Evolutionary conservation across 2,329 filamentous ascomycete genomes (phyloP).

Genomic region (Fusarium musae): DNA sequence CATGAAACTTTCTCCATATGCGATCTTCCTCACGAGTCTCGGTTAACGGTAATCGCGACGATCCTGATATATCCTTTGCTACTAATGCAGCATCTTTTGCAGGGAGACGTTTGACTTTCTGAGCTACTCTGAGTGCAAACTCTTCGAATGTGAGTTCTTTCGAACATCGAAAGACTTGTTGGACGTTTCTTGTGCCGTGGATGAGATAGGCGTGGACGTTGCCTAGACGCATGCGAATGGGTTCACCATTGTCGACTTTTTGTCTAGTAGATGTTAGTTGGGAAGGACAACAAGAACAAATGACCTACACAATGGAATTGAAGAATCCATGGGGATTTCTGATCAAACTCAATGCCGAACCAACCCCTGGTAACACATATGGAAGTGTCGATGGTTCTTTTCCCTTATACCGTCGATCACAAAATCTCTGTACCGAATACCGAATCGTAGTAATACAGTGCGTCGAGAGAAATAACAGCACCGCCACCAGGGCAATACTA

Average conservation of each 20-base stretch:
- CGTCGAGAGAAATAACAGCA: slow-evolving; percentile 27
- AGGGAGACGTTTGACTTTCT: slow-evolving; percentile 40
- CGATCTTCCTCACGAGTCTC: slow-evolving; percentile 33
- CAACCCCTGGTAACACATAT: slow-evolving; percentile 28
- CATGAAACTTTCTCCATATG: slow-evolving; percentile 39
- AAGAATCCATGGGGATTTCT: slow-evolving; percentile 39
- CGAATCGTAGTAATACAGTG: slow-evolving; percentile 33
- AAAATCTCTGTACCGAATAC: slow-evolving; percentile 19
- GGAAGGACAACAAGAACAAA: no score
- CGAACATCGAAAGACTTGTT: slow-evolving; percentile 37
- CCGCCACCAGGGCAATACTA: not conserved
- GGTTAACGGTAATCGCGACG: slow-evolving; percentile 23
- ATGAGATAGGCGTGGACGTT: slow-evolving; percentile 37
- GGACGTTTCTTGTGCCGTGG: slow-evolving; percentile 32
- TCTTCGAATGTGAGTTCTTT: slow-evolving; percentile 40
- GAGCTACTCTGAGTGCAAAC: slow-evolving; percentile 37
- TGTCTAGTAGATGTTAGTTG: slow-evolving; percentile 5
- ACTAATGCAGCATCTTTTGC: slow-evolving; percentile 24
- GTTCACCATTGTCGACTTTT: slow-evolving; percentile 29
- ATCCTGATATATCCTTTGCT: slow-evolving; percentile 35
- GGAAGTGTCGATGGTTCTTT: slow-evolving; percentile 34
- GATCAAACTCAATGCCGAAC: slow-evolving; percentile 29
- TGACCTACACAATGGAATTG: slow-evolving; percentile 18
- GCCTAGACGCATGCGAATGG: slow-evolving; percentile 32
- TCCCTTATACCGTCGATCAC: slow-evolving; percentile 24